These are phyloP conservation scores for Ogataea pilisensis DNA, from an alignment of 805 yeast species.

Conservation along the genomic window DNA sequence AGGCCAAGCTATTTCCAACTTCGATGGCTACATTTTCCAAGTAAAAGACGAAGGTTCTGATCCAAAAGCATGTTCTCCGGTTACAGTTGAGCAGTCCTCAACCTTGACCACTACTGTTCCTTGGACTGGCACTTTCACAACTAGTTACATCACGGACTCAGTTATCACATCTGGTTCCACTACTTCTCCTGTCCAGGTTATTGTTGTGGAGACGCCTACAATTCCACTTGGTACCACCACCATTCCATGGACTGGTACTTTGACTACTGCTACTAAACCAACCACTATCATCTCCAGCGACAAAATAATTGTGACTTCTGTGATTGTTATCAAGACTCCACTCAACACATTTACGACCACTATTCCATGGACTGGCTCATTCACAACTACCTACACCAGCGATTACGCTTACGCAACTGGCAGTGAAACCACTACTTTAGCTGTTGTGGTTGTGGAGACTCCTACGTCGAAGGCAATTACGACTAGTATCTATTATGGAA, in stretches of 20 bases:
- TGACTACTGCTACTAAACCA: not conserved
- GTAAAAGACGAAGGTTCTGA: not conserved
- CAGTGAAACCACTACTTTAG: not conserved
- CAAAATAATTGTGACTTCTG: not conserved
- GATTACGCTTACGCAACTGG: too few species aligned
- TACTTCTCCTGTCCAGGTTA: not conserved
- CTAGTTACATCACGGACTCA: not conserved
- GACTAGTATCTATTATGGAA: conserved; percentile 1
- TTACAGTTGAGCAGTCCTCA: not conserved
- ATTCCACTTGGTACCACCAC: not conserved
- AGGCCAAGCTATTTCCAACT: not conserved
- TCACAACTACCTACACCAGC: not conserved
- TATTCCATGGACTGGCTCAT: not conserved
- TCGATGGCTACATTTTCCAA: not conserved
- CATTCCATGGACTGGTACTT: not conserved
- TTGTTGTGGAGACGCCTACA: not conserved
- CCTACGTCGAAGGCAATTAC: not conserved
- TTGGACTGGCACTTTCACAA: not conserved
- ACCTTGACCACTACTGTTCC: not conserved
- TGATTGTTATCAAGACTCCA: not conserved
- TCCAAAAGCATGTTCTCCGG: not conserved
- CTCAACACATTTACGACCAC: not conserved
- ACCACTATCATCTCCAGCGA: not conserved
- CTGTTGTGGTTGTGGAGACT: not conserved
- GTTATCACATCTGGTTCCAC: not conserved